Evolutionary conservation across 495 filamentous ascomycete species (phyloP), one percentile per base, ranked within the genome.

Genomic region (Neurospora sp.): DNA sequence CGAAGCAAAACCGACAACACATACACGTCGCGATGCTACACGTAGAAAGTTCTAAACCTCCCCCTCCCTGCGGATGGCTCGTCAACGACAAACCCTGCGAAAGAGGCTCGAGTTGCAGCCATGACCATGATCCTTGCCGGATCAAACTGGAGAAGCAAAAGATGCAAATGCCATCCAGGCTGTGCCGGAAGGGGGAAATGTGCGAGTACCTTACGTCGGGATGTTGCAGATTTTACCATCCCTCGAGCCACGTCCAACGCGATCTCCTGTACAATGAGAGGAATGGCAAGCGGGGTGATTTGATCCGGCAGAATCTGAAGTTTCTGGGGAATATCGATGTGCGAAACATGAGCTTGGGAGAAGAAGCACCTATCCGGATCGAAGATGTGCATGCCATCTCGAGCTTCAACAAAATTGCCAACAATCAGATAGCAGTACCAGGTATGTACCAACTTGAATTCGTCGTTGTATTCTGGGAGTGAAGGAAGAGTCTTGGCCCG

Each of bases 361-460:
- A 21, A 48, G 15, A 48, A 3, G n/a, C 0, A 6, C 42, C 42
- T 5, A 69, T 74, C 45, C 2, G 13, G 38, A 77, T 80, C 19
- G 1, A 74, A 19, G 39, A 76, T 5, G 69, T 45, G 8, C 24
- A 39, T 15, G 71, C 76, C 7, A 66, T 80, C 1, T 71, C 77
- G 5, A 80, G 78, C 38, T 80, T 78, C 72, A 80, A 78, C 73
- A 78, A 76, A 38, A 45, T 77, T 11, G 3, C 38, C 1, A 71
- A 77, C 40, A 70, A 45, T 9, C 74, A 77, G n/a, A 79, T 80
- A 39, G 76, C 71, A 11, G 74, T 80, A 8, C 78, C 78, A 17
- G 78, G 78, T 80, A 24, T 5, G 72, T 76, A 11, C 10, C 40
- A 36, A 36, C 6, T 37, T 8, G 3, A 3, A 1, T 10, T 9